phyloP scores from a whole-genome alignment of 1,284 basidiomycete species.

The Ganoderma resinaceum region DNA sequence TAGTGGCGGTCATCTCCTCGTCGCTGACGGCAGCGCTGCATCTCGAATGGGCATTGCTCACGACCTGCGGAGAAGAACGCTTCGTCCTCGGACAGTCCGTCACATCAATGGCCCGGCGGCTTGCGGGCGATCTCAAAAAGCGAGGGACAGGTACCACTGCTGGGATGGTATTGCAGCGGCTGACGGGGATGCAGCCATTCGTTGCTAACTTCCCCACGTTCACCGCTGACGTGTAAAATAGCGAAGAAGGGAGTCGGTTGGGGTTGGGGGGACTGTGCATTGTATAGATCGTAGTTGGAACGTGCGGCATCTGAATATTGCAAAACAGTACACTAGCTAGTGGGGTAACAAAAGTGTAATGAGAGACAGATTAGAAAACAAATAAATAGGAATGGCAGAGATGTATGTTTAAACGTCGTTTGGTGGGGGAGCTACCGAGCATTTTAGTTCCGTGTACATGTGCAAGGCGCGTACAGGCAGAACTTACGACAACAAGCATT shows the following conservation, averaged over 20 bases:
- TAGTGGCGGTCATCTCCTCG: slow-evolving; percentile 67
- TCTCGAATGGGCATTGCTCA: slow-evolving; percentile 69
- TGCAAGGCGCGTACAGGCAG: slow-evolving; percentile 9
- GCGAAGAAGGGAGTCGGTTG: neutral
- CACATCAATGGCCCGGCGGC: slow-evolving; percentile 63
- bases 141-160: slow-evolving; percentile 61
- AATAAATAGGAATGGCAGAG: slow-evolving; percentile 7
- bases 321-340: neutral
- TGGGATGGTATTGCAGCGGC: slow-evolving; percentile 58
- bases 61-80: slow-evolving; percentile 54
- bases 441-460: slow-evolving; percentile 7
- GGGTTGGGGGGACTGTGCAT: neutral
- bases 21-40: slow-evolving; percentile 70
- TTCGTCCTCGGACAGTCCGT: slow-evolving; percentile 66
- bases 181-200: slow-evolving; percentile 69
- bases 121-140: slow-evolving; percentile 63
- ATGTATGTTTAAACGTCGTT: slow-evolving; percentile 42
- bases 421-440: slow-evolving; percentile 52
- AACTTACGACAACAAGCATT: slow-evolving; percentile 82
- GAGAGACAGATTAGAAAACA: slow-evolving; percentile 7
- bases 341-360: neutral
- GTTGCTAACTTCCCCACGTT: slow-evolving; percentile 78
- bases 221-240: slow-evolving; percentile 46
- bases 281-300: neutral
- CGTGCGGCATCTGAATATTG: neutral